Conservation (phyloP, 192 early-diverging fungal genomes). For the Neocallimastix lanati region DNA sequence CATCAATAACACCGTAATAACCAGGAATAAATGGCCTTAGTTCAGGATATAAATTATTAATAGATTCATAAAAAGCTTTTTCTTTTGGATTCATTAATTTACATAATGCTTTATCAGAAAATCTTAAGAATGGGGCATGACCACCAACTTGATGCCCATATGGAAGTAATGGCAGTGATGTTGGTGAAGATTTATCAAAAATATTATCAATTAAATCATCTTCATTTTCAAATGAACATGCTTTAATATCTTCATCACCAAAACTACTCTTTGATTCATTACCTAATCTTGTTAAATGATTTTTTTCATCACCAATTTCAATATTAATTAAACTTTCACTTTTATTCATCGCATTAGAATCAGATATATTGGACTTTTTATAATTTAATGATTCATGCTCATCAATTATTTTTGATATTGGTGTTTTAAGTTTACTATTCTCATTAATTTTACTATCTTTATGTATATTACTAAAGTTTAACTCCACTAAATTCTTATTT, state of each 20-base stretch:
- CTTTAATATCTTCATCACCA: background rate
- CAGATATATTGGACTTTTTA: too few species aligned
- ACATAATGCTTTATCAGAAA: slow-evolving; percentile 91
- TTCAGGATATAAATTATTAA: slow-evolving; percentile 54
- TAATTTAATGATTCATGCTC: too few species aligned
- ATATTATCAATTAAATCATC: background rate
- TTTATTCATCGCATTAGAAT: background rate
- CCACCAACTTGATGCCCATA: slow-evolving; percentile 89
- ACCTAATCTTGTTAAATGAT: background rate
- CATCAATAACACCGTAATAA: slow-evolving; percentile 87
- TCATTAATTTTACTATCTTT: too few species aligned
- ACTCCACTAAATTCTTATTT: too few species aligned
- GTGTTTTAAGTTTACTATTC: too few species aligned
- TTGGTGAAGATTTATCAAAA: slow-evolving; percentile 7
- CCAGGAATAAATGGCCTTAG: slow-evolving; percentile 75
- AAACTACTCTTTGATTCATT: background rate
- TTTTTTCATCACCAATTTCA: background rate
- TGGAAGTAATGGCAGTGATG: slow-evolving; percentile 50
- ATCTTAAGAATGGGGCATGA: slow-evolving; percentile 84
- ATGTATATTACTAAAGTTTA: too few species aligned
- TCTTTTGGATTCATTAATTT: slow-evolving; percentile 79
- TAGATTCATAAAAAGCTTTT: slow-evolving; percentile 71
- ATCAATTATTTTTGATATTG: too few species aligned
- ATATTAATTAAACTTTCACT: background rate
- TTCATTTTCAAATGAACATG: background rate